Evolutionary conservation across 495 filamentous ascomycete genomes (phyloP).

Genomic region (Talaromyces thailandensis): DNA sequence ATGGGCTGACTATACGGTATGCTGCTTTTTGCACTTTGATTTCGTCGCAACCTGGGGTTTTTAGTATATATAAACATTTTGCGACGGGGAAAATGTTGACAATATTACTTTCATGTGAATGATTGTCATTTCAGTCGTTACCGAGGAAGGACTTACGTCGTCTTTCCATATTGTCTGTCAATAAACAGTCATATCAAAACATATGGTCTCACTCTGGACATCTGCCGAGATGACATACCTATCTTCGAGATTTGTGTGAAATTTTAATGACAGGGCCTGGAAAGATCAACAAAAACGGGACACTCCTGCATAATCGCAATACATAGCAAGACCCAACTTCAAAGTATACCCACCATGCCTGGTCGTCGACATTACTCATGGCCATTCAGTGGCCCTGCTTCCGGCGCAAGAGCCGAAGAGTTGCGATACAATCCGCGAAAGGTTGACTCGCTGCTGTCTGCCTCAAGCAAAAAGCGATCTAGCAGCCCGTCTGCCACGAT

Average conservation of each 20-base stretch:
- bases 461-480: neutral
- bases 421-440: neutral
- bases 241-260: neutral
- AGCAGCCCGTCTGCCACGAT: neutral
- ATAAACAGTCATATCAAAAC: neutral
- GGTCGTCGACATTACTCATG: conserved; percentile 7
- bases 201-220: neutral
- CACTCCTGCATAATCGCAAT: neutral
- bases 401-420: neutral
- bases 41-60: neutral
- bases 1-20: neutral
- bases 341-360: neutral
- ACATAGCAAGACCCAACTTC: neutral
- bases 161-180: neutral
- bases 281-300: neutral
- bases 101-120: neutral
- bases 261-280: neutral
- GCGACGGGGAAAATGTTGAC: neutral
- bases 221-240: neutral
- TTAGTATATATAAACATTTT: neutral
- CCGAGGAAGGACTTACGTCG: neutral
- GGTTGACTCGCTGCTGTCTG: neutral
- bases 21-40: neutral
- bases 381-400: conserved; percentile 3
- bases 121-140: neutral